Evolutionary conservation across 345 rosid species (phyloP), one percentile per base, ranked within the genome.

Genomic region (Zanthoxylum bungeanum): DNA sequence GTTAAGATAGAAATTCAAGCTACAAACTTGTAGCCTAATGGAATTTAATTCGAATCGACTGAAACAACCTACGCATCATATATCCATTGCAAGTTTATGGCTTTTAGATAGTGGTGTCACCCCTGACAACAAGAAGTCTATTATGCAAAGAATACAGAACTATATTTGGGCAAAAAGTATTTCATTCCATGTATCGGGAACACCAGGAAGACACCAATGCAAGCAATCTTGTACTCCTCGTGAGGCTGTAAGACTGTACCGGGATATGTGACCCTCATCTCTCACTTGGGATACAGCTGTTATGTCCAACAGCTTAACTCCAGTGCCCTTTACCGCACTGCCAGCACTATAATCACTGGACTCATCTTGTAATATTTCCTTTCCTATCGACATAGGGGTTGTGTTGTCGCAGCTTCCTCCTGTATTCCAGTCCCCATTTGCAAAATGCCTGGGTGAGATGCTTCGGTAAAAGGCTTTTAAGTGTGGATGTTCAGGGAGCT

Each of bases 401-500:
- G 93, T 87, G 70, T 89, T 89, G 80, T 89, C 75, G 67, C 95
- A 91, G 81, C 93, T 91, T 52, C 95, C 97, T 68, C 95, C 97
- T 0, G 88, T 91, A 75, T 91, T 89, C 97, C 97, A 91, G 51
- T 89, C 97, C 39, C 97, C 97, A 7, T 89, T 85, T 16, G 77
- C 84, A 68, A 89, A 91, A 84, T 91, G 95, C 77, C 95, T 81
- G 4, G 97, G 94, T 0, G 97, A 89, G 71, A 87, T 87, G 81
- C 90, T 91, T 39, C 97, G 66, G 60, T 85, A 88, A 73, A 91
- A 91, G 24, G 89, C 95, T 72, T 80, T 86, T 22, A 87, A 71
- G 33, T 64, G 87, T 0, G 86, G 91, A 78, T 89, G 79, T 31
- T 70, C 68, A 0, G 86, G 86, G 1, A 91, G 87, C 78, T 89